Base-by-base conservation (phyloP, 2,329 filamentous ascomycete genomes). In the Cyclaneusma minus region DNA sequence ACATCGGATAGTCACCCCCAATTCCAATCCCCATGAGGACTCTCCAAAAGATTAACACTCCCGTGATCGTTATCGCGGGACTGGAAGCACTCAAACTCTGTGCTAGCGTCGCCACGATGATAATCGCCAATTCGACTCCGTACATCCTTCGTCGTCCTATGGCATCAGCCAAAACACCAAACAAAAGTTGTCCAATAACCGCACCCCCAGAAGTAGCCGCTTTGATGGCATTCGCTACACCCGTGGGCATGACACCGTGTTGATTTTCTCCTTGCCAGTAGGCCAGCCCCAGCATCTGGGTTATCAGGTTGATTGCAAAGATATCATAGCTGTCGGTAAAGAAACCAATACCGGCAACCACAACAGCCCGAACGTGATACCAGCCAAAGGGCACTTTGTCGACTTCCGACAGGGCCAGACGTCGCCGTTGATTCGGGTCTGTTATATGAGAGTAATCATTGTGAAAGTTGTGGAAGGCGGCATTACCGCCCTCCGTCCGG, bases 261-360 rank as follows among this genome's bases (percentile, higher is more conserved):
- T 57, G 64, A 5, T 55, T 60, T 6, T 59, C 62, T 3, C 58
- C 58, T 35, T 66, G 58, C 67, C 77, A 89, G 48, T 76, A 89
- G 25, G 83, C 78, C 9, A 85, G 62, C 22, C 81, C 81, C 9
- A 87, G 54, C 46, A 85, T 68, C 23, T 62, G 64, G 2, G 71
- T 76, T 25, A 79, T 65, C 24, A 85, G 58, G 47, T 78, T 80
- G 48, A 84, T 79, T 43, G 81, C 76, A 48, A 89, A 89, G 40
- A 84, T 80, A 38, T 68, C 71, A 53, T 87, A 87, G 8, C 77
- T 75, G 49, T 85, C 81, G 24, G 81, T 75, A 46, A 87, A 83
- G 58, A 89, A 87, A 27, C 81, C 81, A 31, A 82, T 73, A 25
- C 81, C 81, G 14, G 80, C 79, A 3, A 87, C 79, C 5, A 79